These are phyloP conservation scores for Coemansia sp. DNA, from an alignment of 371 early-diverging fungal genomes.

Conservation along the genomic window DNA sequence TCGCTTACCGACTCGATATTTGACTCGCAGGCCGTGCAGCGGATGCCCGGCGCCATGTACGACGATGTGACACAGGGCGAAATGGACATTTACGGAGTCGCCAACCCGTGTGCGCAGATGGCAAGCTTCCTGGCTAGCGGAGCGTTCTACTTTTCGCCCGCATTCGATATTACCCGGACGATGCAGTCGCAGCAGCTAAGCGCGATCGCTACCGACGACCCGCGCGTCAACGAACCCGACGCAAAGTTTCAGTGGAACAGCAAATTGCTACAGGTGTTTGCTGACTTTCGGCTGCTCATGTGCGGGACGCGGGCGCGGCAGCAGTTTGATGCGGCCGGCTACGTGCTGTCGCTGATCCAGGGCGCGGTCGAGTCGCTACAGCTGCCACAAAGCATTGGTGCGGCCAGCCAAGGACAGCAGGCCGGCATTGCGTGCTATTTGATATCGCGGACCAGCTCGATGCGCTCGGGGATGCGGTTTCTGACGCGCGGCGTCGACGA, in stretches of 20 bases:
- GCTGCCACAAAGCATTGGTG: constrained; percentile 5
- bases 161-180: constrained; percentile 72
- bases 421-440: constrained; percentile 58
- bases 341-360: constrained; percentile 62
- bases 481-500: constrained; percentile 97
- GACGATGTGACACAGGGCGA: constrained; percentile 35
- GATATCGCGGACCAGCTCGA: constrained; percentile 90
- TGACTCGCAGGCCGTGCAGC: constrained; percentile 30
- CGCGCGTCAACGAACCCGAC: constrained; percentile 49
- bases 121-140: constrained; percentile 62
- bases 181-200: constrained; percentile 54
- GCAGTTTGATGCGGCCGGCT: constrained; percentile 67
- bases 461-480: constrained; percentile 94
- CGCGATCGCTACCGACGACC: constrained; percentile 19
- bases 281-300: constrained; percentile 74
- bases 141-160: constrained; percentile 74
- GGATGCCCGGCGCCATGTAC: constrained; percentile 39
- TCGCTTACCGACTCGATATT: constrained; percentile 40
- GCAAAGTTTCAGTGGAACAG: constrained; percentile 88
- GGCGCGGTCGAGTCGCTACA: constrained; percentile 42
- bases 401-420: background rate
- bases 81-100: constrained; percentile 30
- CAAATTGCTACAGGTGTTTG: constrained; percentile 68
- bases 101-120: constrained; percentile 46
- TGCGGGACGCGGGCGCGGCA: constrained; percentile 62